Base-by-base conservation (phyloP, 192 early-diverging fungal genomes). In the Gigaspora rosea region DNA sequence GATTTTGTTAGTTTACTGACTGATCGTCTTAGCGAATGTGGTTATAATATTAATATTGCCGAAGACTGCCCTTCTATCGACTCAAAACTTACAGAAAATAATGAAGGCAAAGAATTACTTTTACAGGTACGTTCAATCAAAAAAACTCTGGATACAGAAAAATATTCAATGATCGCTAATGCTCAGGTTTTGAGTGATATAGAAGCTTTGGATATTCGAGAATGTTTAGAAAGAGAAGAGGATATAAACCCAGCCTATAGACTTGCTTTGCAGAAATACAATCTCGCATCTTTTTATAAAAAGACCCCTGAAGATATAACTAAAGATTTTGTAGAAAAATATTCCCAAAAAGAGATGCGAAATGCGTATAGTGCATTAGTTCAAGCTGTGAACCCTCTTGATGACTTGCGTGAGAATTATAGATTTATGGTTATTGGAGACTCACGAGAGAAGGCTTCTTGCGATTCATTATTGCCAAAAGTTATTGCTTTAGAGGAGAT, bases 1-100 rank as follows among this genome's bases (percentile, higher is more conserved):
- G 27, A 71, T 71, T 71, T 71, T 56, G 22, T 71, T n/a, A 22
- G 50, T 50, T 71, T 50, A 52, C 27, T 71, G 4, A 10, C 70
- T 71, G 51, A 71, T 20, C 9, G 8, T 56, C 4, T 71, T 51
- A 51, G 50, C 0, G 5, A 56, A 20, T 71, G 20, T 32, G 4
- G 52, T 3, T 71, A 71, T 56, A 4, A 51, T 52, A 56, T 71
- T 56, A 22, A 32, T 56, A 56, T 56, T 71, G 52, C 50, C 9
- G 5, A 71, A 56, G 20, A 51, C 57, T 51, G 49, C 27, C 52
- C 70, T 71, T 56, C 51, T 56, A 56, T 71, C 0, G 15, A 51
- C 15, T 51, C 20, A 51, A 71, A 51, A 27, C 0, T 70, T 3
- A 71, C 70, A 56, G 50, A n/a, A 56, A 27, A 52, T 71, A 71